Evolutionary conservation across 768 basidiomycete genomes (phyloP), one percentile per base, ranked within the genome.

Genomic region (Boletus tomentosulus): DNA sequence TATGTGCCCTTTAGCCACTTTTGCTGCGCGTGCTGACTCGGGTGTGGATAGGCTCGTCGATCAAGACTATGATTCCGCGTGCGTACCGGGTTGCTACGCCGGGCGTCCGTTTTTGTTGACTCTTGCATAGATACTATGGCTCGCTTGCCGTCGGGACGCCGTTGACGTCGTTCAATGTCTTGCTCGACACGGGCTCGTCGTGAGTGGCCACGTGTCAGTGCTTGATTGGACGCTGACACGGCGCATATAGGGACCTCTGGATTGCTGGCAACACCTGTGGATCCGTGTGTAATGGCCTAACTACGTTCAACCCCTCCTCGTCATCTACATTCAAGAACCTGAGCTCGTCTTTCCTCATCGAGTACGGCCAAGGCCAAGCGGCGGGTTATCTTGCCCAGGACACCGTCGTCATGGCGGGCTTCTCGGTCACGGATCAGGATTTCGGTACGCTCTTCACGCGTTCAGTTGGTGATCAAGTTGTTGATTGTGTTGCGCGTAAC

Each of bases 11-110:
- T 30, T 22, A 19, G 22, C 39, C 39, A 41, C 10, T 48, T 4
- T 6, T 33, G 6, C 12, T 4, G 19, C 22, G 6, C 16, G 13
- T 39, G 24, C 54, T 65, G 24, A 63, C 35, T 13, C 11, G 6
- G 27, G 11, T n/a, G 38, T 35, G 33, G 31, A 13, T 57, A 89
- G 87, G 47, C 67, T 88, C 16, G 75, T 78, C 16, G 83, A 87
- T 61, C 85, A 89, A 68, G 76, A 77, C 37, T 66, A 73, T 13
- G 89, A 91, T 67, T 84, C 86, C 12, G 82, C 78, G 84, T 83
- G 61, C 47, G 75, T 62, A 27, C 13, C 13, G 6, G n/a, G 3
- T 0, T 27, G 28, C 37, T 37, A 22, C 22, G 1, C 39, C 4
- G 19, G 3, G 27, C 10, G 22, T 19, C 12, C n/a, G 13, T 13